Conservation (phyloP, 1,284 basidiomycete species). For the Ustilago crameri region DNA sequence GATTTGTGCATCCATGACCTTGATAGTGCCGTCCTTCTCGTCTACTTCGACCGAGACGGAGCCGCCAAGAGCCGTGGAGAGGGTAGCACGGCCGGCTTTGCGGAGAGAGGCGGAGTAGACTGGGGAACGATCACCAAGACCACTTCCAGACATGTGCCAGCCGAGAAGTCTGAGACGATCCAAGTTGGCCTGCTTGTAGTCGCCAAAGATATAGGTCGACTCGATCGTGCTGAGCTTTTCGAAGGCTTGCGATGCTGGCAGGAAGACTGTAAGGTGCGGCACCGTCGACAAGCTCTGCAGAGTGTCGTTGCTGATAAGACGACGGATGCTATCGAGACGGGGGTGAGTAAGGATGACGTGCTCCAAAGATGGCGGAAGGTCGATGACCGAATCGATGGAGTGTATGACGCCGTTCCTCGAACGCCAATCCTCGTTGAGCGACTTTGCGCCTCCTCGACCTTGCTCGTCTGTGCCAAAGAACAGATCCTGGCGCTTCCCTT, state of each 20-base stretch:
- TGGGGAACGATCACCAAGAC: constrained; percentile 53
- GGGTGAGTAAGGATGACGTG: constrained; percentile 56
- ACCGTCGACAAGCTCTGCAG: constrained; percentile 53
- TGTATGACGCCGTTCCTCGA: constrained; percentile 78
- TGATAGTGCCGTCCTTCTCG: constrained; percentile 18
- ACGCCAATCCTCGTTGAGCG: constrained; percentile 69
- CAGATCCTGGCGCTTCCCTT: constrained; percentile 13
- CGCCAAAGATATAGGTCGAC: constrained; percentile 53
- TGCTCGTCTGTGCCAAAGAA: constrained; percentile 77
- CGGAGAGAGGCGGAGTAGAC: constrained; percentile 48
- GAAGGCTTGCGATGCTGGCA: constrained; percentile 86
- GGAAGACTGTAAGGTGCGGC: constrained; percentile 85
- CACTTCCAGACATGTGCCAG: constrained; percentile 62
- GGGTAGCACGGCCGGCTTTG: constrained; percentile 14
- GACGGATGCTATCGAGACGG: constrained; percentile 58
- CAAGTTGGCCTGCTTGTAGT: constrained; percentile 44
- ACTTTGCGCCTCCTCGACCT: constrained; percentile 75
- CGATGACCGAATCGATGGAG: constrained; percentile 80
- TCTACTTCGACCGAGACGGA: constrained; percentile 38
- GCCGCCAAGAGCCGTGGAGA: constrained; percentile 62
- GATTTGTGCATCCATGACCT: constrained; percentile 37
- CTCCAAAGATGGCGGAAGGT: constrained; percentile 78
- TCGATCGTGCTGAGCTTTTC: constrained; percentile 66
- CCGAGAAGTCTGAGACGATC: constrained; percentile 62
- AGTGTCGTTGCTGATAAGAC: constrained; percentile 65